Base-by-base conservation (phyloP, 2,329 filamentous ascomycete genomes). In the Tolypocladium amazonense region DNA sequence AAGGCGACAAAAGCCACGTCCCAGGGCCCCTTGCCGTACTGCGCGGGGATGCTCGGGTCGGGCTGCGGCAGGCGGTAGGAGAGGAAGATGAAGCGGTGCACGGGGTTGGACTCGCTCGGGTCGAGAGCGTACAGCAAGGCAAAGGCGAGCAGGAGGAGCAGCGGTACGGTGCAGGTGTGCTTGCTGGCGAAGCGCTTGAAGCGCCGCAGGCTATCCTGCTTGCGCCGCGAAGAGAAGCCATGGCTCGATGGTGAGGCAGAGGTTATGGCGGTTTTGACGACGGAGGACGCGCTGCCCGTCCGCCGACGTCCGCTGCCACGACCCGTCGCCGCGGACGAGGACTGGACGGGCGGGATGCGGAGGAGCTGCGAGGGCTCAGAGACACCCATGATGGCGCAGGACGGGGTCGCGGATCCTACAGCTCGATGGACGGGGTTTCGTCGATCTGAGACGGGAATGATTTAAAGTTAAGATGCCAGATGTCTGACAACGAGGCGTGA, bases 1-100 rank as follows among this genome's bases (percentile, higher is more conserved):
- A 97, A 97, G 61, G 79, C 77, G 58, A 97, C 90, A 68, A 97
- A 93, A 50, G 89, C 88, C 58, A 96, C 79, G 72, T 97, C 92
- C 78, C 87, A 88, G 45, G 75, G 80, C n/a, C 92, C 92, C 73
- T 97, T 97, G 72, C 88, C 92, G 76, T 96, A 97, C 69, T 92
- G 89, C 23, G 78, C 61, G 66, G 81, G 74, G 67, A 77, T 75
- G 59, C 15, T 27, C 50, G 73, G 69, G 45, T 76, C 72, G 38
- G 65, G 62, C 43, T 68, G 67, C 20, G 88, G 83, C 61, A 92
- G 80, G 59, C 84, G 83, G 77, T 97, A 97, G 57, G 92, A 94
- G 62, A 96, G 86, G 81, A 96, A 96, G 73, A 97, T 86, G 72
- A 90, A 92, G 74, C 80, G 82, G 75, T 89, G 82, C 64, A 96